These are phyloP conservation scores for Rhamnella rubrinervis DNA, from an alignment of 331 rosid species.

Conservation along the genomic window DNA sequence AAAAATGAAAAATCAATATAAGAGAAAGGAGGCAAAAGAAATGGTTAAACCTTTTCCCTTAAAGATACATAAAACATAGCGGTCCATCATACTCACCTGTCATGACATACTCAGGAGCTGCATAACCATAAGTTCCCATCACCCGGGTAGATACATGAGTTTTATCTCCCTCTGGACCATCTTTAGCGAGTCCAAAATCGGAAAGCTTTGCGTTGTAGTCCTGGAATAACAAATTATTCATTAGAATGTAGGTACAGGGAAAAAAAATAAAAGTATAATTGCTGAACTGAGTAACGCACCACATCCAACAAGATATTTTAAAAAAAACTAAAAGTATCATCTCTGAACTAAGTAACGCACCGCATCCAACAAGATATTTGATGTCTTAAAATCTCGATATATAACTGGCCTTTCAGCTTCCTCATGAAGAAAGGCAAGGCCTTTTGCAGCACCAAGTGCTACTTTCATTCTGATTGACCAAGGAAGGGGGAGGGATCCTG, in stretches of 20 bases:
- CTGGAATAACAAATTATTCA: slow-evolving; percentile 33
- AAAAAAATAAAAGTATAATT: neutral
- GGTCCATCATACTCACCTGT: slow-evolving; percentile 47
- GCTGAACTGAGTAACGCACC: slow-evolving; percentile 27
- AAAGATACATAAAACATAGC: too few relatives aligned
- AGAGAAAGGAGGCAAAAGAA: too few relatives aligned
- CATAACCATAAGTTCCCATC: slow-evolving; percentile 71
- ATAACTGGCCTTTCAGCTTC: slow-evolving; percentile 51
- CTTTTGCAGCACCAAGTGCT: slow-evolving; percentile 61
- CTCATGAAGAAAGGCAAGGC: slow-evolving; percentile 71
- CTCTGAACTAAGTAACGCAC: slow-evolving; percentile 26
- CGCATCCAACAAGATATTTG: slow-evolving; percentile 54
- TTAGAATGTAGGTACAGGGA: neutral
- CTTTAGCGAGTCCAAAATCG: slow-evolving; percentile 71
- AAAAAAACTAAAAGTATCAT: neutral
- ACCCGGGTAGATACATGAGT: slow-evolving; percentile 65
- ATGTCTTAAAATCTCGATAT: slow-evolving; percentile 65
- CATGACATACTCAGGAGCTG: slow-evolving; percentile 61
- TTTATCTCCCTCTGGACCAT: slow-evolving; percentile 58
- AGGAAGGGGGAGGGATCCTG: slow-evolving; percentile 37
- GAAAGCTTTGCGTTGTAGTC: slow-evolving; percentile 65
- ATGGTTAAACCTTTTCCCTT: too few relatives aligned
- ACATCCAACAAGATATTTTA: slow-evolving; percentile 47
- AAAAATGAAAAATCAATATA: too few relatives aligned
- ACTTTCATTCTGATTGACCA: slow-evolving; percentile 58